Percentiles rank a stretch among this genome's conserved stretches.
Evolutionary conservation across 768 basidiomycete species (phyloP).

Genomic region (Psilocybe cubensis): DNA sequence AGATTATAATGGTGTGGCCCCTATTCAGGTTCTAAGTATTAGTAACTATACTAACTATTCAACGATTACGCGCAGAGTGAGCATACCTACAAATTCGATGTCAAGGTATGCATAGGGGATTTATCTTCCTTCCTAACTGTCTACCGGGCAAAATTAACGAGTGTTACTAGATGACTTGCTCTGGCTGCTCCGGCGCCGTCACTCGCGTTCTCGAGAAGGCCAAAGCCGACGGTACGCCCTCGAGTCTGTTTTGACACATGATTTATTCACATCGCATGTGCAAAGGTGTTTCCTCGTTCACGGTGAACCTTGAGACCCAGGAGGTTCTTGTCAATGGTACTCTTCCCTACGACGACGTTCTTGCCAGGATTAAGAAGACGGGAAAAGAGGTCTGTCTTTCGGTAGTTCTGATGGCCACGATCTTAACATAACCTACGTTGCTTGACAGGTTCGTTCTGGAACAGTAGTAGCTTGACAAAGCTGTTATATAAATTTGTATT

Average conservation of each 20-base stretch:
- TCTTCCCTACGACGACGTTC: constrained; percentile 60
- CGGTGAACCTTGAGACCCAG: constrained; percentile 70
- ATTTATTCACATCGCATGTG: not conserved
- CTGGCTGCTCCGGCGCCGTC: constrained; percentile 85
- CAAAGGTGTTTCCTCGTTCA: constrained; percentile 60
- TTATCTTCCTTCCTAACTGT: not conserved
- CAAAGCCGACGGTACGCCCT: constrained; percentile 43
- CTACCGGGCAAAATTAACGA: not conserved
- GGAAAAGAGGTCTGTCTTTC: constrained; percentile 74
- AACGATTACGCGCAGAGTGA: constrained; percentile 15
- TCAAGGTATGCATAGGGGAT: constrained; percentile 57
- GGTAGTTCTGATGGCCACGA: not conserved
- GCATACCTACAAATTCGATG: constrained; percentile 78
- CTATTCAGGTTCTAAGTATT: not conserved
- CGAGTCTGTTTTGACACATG: not conserved
- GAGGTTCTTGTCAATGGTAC: constrained; percentile 70
- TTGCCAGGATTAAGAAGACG: constrained; percentile 85
- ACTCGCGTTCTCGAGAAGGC: constrained; percentile 74
- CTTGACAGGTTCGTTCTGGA: constrained; percentile 45
- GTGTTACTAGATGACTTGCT: constrained; percentile 75
- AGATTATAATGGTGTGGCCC: constrained; percentile 6
- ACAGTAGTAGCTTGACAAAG: constrained; percentile 33
- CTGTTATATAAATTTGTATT: not conserved
- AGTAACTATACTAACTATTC: not conserved
- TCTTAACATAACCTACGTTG: not conserved